Percentiles rank a stretch among this genome's conserved stretches.
Conservation (phyloP, 2,329 filamentous ascomycete genomes). For the Fusarium devonianum region DNA sequence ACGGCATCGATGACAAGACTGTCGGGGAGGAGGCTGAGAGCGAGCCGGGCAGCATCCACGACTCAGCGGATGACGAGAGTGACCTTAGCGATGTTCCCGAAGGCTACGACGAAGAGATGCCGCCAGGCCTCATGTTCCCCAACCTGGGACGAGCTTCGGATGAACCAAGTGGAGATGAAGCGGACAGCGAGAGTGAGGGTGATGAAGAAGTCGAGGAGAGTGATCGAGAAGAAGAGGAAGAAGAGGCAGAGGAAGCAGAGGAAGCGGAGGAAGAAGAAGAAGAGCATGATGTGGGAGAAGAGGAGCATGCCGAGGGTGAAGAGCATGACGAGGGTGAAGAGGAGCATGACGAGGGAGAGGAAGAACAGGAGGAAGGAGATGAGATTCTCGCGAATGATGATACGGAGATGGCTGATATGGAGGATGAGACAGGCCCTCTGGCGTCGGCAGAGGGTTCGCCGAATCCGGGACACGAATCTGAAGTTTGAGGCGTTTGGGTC, state of each 20-base stretch:
- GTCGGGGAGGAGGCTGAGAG: constrained; percentile 43
- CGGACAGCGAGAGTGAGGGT: constrained; percentile 47
- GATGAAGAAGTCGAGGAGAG: constrained; percentile 40
- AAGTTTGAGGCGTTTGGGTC: neutral
- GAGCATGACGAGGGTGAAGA: constrained; percentile 27
- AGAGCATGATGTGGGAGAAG: no score
- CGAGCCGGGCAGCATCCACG: constrained; percentile 63
- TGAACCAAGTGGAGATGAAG: constrained; percentile 47
- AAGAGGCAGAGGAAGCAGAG: constrained; percentile 26
- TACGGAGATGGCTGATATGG: constrained; percentile 24
- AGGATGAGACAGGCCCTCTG: constrained; percentile 16
- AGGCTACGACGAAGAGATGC: constrained; percentile 65
- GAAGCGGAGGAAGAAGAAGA: constrained; percentile 10
- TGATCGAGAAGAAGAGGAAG: constrained; percentile 27
- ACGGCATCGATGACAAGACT: constrained; percentile 45
- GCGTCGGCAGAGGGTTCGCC: neutral
- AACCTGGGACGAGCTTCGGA: constrained; percentile 49
- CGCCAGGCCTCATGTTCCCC: constrained; percentile 61
- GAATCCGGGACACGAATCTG: neutral
- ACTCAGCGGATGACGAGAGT: constrained; percentile 73
- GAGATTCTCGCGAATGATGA: constrained; percentile 29
- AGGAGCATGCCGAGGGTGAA: no score
- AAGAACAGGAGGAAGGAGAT: no score
- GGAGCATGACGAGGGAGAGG: no score
- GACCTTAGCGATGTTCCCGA: constrained; percentile 71